Evolutionary conservation across 2,329 filamentous ascomycete genomes (phyloP).

Genomic region (Alternaria sp.): DNA sequence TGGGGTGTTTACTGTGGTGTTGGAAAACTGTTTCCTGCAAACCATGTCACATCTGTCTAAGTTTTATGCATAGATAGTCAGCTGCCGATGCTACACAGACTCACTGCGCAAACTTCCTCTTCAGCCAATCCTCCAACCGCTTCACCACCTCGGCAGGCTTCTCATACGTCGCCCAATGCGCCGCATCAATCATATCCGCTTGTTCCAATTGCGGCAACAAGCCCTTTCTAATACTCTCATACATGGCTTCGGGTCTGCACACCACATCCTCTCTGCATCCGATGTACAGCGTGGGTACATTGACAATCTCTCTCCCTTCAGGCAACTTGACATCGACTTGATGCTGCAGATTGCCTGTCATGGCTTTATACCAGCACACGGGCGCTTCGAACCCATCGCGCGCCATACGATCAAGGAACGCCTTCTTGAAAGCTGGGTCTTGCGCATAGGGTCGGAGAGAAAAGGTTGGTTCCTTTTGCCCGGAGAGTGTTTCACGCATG

Average conservation of each 20-base stretch:
- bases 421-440: conserved; percentile 36
- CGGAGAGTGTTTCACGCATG: conserved; percentile 38
- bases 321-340: conserved; percentile 35
- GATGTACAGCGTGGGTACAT: conserved; percentile 49
- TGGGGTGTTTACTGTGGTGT: conserved; percentile 83
- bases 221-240: conserved; percentile 28
- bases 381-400: conserved; percentile 45
- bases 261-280: conserved; percentile 44
- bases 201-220: conserved; percentile 43
- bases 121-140: conserved; percentile 26
- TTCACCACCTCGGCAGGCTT: conserved; percentile 38
- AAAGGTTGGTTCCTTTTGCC: neutral
- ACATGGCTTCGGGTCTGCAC: conserved; percentile 40
- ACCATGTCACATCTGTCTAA: conserved; percentile 61
- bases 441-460: conserved; percentile 44
- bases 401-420: conserved; percentile 45
- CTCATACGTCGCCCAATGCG: conserved; percentile 48
- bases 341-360: conserved; percentile 29
- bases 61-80: neutral
- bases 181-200: conserved; percentile 38
- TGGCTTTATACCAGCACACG: conserved; percentile 48
- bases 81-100: neutral
- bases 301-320: conserved; percentile 27
- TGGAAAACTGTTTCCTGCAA: conserved; percentile 79
- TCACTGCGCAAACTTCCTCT: conserved; percentile 14